Evolutionary conservation across 2,329 filamentous ascomycete species (phyloP), one percentile per base, ranked within the genome.

Genomic region (Neonectria punicea): DNA sequence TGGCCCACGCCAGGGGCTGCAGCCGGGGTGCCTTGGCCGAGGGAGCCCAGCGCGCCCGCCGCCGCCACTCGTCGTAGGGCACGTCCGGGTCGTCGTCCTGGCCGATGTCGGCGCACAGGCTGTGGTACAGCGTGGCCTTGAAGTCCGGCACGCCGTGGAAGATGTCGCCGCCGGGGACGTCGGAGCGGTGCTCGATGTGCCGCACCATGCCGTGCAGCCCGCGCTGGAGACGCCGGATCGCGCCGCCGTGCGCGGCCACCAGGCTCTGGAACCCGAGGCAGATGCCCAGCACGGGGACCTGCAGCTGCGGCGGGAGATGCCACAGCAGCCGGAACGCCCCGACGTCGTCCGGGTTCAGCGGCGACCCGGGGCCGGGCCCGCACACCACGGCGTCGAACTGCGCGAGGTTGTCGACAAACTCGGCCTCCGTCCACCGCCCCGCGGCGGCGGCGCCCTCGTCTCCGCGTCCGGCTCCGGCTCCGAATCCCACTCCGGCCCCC

Each of bases 201-300:
- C 90, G 87, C 20, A 97, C 89, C 80, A 97, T 92, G 1, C 94
- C 94, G 79, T 98, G 94, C 71, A 94, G 83, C 0, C 93, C 93
- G 61, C 90, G 86, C n/a, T 82, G 80, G 62, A 97, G 80, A 67
- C 88, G 86, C 57, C 88, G 83, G 18, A 97, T 88, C 8, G 80
- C 78, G 2, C 89, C 90, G 1, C 92, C 92, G 71, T 90, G 90
- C 10, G 87, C 86, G 51, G 89, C 82, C 53, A 90, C 90, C 49
- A 97, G 81, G 71, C 92, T 94, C 79, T 98, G 94, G 68, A 97
- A 97, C 0, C 94, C 94, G 0, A 97, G 85, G 72, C 94, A 97
- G 47, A 98, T 93, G 0, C 94, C 96, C 36, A 99, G 83, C 0
- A 97, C 90, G 0, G 96, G 96, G 2, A 97, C 72, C 11, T 90